Base-by-base conservation (phyloP, 352 stramenopile genomes). In the Pythium rhizo-oryzae region DNA sequence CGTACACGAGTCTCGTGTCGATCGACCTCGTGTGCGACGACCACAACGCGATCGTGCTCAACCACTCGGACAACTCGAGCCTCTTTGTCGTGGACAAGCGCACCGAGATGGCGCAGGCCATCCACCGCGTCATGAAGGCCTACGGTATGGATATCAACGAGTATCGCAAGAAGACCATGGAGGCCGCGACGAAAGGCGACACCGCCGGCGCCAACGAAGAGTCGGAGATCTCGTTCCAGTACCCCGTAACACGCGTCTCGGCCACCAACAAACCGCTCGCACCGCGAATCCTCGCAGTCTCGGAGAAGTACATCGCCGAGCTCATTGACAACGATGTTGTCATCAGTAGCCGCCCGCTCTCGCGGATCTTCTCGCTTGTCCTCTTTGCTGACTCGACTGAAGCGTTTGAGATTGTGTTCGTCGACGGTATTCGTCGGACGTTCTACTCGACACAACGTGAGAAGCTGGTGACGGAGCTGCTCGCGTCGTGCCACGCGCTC, bases 61-160 rank as follows among this genome's bases (percentile, higher is more conserved):
- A 94, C 63, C 84, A 94, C 53, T 83, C 84, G 37, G 83, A 93
- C 68, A 93, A 93, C 51, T 94, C 86, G 49, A 94, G 86, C 64
- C 62, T 94, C 9, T 94, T 94, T 51, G 56, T 91, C 52, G 80
- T 93, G 0, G 69, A 78, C 23, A 80, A 76, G 50, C 83, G 84
- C 18, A 90, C 81, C 8, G 86, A 93, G 28, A 77, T 94, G 41
- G 83, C 82, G n/a, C 79, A 84, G 60, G 79, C 76, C 0, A 93
- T 94, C 47, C 80, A 87, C 30, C 69, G 71, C 49, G 78, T 91
- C 16, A 92, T 93, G 81, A 79, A 80, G n/a, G 76, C 78, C 4
- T 94, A 93, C 53, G 80, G 78, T 16, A 94, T 94, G 74, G 77
- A 81, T 49, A 89, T 94, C 23, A 93, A 94, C 65, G 84, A 94